phyloP scores from a whole-genome alignment of 352 stramenopile species.

The Globisporangium heterothallicum region DNA sequence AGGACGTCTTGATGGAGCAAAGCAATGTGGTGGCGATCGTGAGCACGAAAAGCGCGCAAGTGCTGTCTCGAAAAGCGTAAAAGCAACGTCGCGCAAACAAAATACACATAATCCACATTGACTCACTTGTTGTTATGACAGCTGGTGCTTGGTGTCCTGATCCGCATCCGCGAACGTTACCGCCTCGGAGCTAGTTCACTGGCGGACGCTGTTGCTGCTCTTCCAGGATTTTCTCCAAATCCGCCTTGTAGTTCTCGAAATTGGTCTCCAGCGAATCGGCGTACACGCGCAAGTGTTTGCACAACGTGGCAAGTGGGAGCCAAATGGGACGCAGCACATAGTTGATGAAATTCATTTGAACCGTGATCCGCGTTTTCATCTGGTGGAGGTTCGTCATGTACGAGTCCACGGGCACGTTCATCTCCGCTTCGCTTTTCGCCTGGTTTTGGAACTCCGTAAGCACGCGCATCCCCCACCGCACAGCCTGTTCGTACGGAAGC shows the following conservation, averaged over 20 bases:
- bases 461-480: slow-evolving; percentile 56
- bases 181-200: slow-evolving; percentile 30
- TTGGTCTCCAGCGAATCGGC: slow-evolving; percentile 54
- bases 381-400: slow-evolving; percentile 73
- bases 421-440: slow-evolving; percentile 53
- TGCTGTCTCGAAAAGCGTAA: slow-evolving; percentile 41
- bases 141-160: not conserved
- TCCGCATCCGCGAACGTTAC: slow-evolving; percentile 34
- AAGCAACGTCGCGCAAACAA: not conserved
- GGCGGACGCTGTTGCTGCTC: slow-evolving; percentile 20
- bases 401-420: slow-evolving; percentile 52
- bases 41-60: slow-evolving; percentile 71
- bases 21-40: slow-evolving; percentile 81
- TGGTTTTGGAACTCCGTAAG: slow-evolving; percentile 74
- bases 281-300: slow-evolving; percentile 44
- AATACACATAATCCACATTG: not conserved
- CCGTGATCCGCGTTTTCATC: slow-evolving; percentile 48
- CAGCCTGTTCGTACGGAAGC: slow-evolving; percentile 44
- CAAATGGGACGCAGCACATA: slow-evolving; percentile 75
- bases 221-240: slow-evolving; percentile 42
- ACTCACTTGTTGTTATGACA: too few relatives aligned
- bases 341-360: slow-evolving; percentile 74
- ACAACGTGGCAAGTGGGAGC: slow-evolving; percentile 40
- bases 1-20: slow-evolving; percentile 78
- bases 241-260: slow-evolving; percentile 53